Conservation (phyloP, 202 grass and related monocot species). For the Musa balbisiana region DNA sequence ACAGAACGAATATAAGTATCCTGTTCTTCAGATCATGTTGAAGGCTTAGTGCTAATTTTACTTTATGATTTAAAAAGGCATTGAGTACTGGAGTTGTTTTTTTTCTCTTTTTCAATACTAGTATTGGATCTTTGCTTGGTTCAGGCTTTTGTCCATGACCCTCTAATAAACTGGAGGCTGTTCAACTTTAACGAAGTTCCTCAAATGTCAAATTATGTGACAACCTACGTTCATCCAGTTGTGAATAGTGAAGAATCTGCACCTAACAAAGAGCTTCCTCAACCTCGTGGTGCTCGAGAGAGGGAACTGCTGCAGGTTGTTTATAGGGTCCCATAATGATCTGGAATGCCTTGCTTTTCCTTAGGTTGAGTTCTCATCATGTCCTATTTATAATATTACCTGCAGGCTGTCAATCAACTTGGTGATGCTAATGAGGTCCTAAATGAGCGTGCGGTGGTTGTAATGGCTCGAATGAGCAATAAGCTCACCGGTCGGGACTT, state of each 20-base stretch:
- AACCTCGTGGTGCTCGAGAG: constrained; percentile 80
- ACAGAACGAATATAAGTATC: neutral
- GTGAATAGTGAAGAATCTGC: constrained; percentile 70
- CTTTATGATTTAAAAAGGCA: neutral
- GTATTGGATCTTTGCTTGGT: constrained; percentile 10
- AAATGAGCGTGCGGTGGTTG: constrained; percentile 87
- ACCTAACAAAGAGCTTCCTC: constrained; percentile 48
- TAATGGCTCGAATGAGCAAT: constrained; percentile 97
- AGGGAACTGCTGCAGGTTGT: constrained; percentile 78
- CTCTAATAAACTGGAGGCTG: constrained; percentile 92
- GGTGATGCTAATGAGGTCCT: constrained; percentile 96
- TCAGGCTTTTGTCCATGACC: constrained; percentile 98
- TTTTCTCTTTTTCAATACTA: no score
- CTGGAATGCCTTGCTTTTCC: neutral
- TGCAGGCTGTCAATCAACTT: constrained; percentile 87
- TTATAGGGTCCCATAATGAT: constrained; percentile 14
- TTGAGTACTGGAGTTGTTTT: neutral
- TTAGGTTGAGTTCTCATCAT: neutral
- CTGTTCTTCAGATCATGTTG: neutral
- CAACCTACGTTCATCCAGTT: constrained; percentile 50
- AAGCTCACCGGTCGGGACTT: constrained; percentile 95
- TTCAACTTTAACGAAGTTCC: constrained; percentile 99
- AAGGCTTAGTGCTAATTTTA: neutral
- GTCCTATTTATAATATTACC: neutral
- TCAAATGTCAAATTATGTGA: constrained; percentile 81